Base-by-base conservation (phyloP, 441 rosid species). In the Populus hybrid region DNA sequence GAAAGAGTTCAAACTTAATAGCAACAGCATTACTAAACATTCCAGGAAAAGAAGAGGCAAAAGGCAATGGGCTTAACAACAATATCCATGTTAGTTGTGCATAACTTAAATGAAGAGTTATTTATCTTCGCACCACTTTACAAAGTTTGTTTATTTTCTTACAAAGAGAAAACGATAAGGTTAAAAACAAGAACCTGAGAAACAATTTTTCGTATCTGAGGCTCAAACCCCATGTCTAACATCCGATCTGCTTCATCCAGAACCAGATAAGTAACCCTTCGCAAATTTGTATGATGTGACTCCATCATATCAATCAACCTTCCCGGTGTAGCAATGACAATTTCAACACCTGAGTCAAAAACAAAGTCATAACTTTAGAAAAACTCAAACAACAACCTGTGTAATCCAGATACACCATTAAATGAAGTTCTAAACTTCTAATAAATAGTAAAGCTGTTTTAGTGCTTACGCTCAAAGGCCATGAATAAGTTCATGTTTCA, bases 191-290 rank as follows among this genome's bases (percentile, higher is more conserved):
- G 12, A 69, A 95, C 99, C 92, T 93, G 99, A 69, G 94, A 84
- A 79, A 95, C 87, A 81, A 93, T 89, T 86, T 95, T 95, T 42
- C 92, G 85, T 71, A 95, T 93, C 74, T 95, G 99, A 84, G 98
- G 99, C 68, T 95, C 98, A 78, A 95, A 95, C 5, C 99, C 99
- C 99, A 95, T 95, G 82, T 95, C 98, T 66, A 95, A 85, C 99
- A 95, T 95, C 79, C 97, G 86, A 89, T 95, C 98, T 75, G 97
- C 98, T 78, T 95, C 99, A 81, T 95, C 99, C 88, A 95, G 77
- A 40, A 95, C 99, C 73, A 95, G 94, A 79, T 95, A 95, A 56
- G 99, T 95, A 79, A 95, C 97, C 80, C 99, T 90, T 66, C 94
- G 89, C 84, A 95, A 77, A 81, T 95, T 95, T 66, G 99, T 95